phyloP scores from a whole-genome alignment of 2,329 filamentous ascomycete genomes.

The Hypoxylon sp. region DNA sequence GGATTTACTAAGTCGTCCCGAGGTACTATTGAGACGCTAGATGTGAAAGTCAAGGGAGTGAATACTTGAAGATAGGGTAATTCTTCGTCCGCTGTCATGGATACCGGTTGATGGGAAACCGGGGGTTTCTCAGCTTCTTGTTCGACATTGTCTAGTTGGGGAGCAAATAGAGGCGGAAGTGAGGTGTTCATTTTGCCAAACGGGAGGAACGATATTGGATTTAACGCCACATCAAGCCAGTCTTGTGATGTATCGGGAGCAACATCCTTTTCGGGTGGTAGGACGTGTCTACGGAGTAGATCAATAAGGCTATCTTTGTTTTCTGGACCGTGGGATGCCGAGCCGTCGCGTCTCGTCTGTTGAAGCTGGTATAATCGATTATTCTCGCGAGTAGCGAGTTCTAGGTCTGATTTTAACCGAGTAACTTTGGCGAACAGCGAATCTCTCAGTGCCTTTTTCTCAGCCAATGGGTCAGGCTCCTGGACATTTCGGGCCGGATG shows the following conservation, averaged over 20 bases:
- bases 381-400: slow-evolving; percentile 68
- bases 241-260: slow-evolving; percentile 53
- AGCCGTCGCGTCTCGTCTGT: slow-evolving; percentile 47
- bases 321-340: slow-evolving; percentile 47
- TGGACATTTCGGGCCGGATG: slow-evolving; percentile 59
- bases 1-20: slow-evolving; percentile 42
- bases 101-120: slow-evolving; percentile 74
- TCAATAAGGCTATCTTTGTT: slow-evolving; percentile 57
- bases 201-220: slow-evolving; percentile 65
- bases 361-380: slow-evolving; percentile 63
- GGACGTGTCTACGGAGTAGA: slow-evolving; percentile 58
- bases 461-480: slow-evolving; percentile 57
- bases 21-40: slow-evolving; percentile 63
- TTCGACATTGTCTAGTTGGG: slow-evolving; percentile 44
- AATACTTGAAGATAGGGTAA: slow-evolving; percentile 79
- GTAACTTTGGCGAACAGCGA: slow-evolving; percentile 67
- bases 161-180: slow-evolving; percentile 45
- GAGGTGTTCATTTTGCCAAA: slow-evolving; percentile 58
- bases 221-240: slow-evolving; percentile 63
- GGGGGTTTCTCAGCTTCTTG: slow-evolving; percentile 56
- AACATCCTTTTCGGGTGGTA: slow-evolving; percentile 53
- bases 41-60: slow-evolving; percentile 73
- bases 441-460: slow-evolving; percentile 66
- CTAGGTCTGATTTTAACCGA: slow-evolving; percentile 69
- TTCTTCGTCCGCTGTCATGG: slow-evolving; percentile 72